Percentiles rank a stretch among this genome's conserved stretches.
Conservation (phyloP, 441 rosid species). For the Gossypium lobatum region DNA sequence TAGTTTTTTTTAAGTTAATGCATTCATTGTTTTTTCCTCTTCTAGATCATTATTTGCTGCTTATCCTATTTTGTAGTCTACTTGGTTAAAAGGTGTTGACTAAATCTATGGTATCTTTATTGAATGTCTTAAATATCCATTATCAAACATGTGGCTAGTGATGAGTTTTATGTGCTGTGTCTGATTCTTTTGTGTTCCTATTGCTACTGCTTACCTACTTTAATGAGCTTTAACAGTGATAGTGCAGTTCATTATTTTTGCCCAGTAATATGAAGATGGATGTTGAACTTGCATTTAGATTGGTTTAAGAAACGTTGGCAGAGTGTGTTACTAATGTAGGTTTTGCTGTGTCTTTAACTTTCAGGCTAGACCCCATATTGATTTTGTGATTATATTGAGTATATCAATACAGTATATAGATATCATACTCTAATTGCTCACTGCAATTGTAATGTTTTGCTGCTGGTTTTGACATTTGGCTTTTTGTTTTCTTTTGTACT, state of each 20-base stretch:
- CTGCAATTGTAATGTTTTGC: background rate
- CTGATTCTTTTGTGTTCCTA: background rate
- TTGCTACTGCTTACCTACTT: background rate
- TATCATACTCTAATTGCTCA: background rate
- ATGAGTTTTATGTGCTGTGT: background rate
- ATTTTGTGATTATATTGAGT: background rate
- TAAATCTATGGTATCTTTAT: background rate
- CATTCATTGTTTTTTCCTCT: background rate
- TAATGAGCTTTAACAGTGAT: background rate
- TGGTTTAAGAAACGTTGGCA: background rate
- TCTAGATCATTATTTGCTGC: background rate
- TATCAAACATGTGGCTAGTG: background rate
- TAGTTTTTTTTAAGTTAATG: background rate
- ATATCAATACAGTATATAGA: background rate
- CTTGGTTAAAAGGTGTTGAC: background rate
- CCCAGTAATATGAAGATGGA: background rate
- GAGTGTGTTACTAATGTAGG: background rate
- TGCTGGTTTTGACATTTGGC: background rate
- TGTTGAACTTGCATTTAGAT: background rate
- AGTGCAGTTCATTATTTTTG: background rate
- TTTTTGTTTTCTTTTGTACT: background rate
- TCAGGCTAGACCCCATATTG: background rate
- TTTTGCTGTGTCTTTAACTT: background rate
- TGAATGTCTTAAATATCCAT: background rate
- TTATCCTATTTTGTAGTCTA: background rate